Evolutionary conservation across 2,329 filamentous ascomycete species (phyloP).

Genomic region (Cyphellophora attinorum): DNA sequence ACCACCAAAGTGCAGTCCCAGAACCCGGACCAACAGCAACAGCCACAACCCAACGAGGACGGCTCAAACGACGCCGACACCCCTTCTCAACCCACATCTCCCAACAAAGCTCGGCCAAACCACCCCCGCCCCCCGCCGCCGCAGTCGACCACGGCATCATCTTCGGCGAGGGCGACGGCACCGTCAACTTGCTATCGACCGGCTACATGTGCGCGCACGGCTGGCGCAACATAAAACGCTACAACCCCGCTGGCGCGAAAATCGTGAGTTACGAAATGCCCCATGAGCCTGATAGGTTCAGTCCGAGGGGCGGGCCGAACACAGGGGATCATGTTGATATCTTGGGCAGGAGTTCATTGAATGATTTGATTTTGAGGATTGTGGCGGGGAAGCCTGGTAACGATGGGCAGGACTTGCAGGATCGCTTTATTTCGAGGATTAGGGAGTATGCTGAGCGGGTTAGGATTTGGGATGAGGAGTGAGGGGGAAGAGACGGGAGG

Average conservation of each 20-base stretch:
- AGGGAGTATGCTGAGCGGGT: slow-evolving; percentile 72
- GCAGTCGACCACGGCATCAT: slow-evolving; percentile 75
- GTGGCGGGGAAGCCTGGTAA: slow-evolving; percentile 76
- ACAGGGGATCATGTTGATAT: slow-evolving; percentile 95
- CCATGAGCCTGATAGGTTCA: slow-evolving; percentile 89
- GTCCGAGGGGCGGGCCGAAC: slow-evolving; percentile 61
- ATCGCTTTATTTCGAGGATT: slow-evolving; percentile 74
- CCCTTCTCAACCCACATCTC: too few species aligned
- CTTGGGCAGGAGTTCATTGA: slow-evolving; percentile 74
- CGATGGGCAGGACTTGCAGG: slow-evolving; percentile 70
- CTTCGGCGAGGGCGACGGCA: slow-evolving; percentile 92
- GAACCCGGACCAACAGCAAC: slow-evolving; percentile 31
- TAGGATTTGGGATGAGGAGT: slow-evolving; percentile 64
- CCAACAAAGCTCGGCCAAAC: too few species aligned
- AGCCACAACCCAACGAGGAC: slow-evolving; percentile 13
- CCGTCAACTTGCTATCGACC: slow-evolving; percentile 80
- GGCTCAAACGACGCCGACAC: too few species aligned
- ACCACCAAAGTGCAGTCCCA: slow-evolving; percentile 41
- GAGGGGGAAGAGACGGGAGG: slow-evolving; percentile 5
- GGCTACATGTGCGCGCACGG: slow-evolving; percentile 97
- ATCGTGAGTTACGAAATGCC: slow-evolving; percentile 91
- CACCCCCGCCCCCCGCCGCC: slow-evolving; percentile 3
- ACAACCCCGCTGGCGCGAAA: slow-evolving; percentile 75
- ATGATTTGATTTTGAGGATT: slow-evolving; percentile 79
- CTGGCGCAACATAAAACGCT: slow-evolving; percentile 77